Percentiles rank a stretch among this genome's conserved stretches.
Conservation (phyloP, 2,329 filamentous ascomycete species). For the Apiospora hydei region DNA sequence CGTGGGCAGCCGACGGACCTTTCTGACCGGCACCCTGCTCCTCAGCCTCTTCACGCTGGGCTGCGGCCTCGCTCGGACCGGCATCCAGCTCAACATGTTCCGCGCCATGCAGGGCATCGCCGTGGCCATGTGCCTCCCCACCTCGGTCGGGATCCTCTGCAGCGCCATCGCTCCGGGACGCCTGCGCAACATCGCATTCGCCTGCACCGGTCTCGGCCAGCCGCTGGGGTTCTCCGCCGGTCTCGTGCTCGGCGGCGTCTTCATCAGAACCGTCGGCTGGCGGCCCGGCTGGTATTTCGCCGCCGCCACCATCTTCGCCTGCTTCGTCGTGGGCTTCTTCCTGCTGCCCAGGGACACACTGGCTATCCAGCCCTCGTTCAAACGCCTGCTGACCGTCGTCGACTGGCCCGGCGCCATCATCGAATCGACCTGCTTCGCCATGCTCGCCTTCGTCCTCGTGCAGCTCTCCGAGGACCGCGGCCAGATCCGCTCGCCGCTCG, state of each 20-base stretch:
- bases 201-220: conserved; percentile 45
- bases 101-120: conserved; percentile 31
- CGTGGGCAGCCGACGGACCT: conserved; percentile 25
- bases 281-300: conserved; percentile 42
- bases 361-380: too few relatives aligned
- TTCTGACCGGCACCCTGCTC: background rate
- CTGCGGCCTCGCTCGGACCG: conserved; percentile 17
- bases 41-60: background rate
- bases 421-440: too few relatives aligned
- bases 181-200: conserved; percentile 38
- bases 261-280: conserved; percentile 48
- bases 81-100: conserved; percentile 32
- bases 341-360: too few relatives aligned
- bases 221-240: conserved; percentile 49
- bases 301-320: background rate
- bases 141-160: conserved; percentile 30
- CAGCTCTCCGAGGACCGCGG: too few relatives aligned
- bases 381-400: too few relatives aligned
- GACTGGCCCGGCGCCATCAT: too few relatives aligned
- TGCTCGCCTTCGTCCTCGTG: too few relatives aligned
- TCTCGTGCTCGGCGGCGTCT: conserved; percentile 49
- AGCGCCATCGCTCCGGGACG: conserved; percentile 28
- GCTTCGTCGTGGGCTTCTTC: too few relatives aligned
- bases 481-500: background rate
- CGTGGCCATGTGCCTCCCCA: conserved; percentile 34